Percentiles rank a stretch among this genome's conserved stretches.
Conservation (phyloP, 306 rosid species). For the Purshia tridentata region DNA sequence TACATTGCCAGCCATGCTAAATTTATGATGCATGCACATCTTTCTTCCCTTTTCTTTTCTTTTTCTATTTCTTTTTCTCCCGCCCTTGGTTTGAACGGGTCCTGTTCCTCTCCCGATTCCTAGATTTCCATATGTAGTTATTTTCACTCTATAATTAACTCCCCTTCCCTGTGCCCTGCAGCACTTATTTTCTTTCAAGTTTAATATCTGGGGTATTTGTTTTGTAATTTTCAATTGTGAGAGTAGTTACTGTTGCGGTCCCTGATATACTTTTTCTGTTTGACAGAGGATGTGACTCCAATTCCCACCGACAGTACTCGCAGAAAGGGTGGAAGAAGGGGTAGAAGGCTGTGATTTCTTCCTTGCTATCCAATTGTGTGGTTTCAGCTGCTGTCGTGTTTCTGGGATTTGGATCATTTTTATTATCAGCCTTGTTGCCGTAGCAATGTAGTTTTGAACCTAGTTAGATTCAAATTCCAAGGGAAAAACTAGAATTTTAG, state of each 20-base stretch:
- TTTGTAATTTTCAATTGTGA: neutral
- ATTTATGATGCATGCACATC: neutral
- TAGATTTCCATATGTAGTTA: neutral
- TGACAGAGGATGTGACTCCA: constrained; percentile 55
- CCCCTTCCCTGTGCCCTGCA: neutral
- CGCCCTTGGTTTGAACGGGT: neutral
- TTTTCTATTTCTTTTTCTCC: neutral
- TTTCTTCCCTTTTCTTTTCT: neutral
- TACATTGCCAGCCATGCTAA: neutral
- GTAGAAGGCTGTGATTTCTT: constrained; percentile 42
- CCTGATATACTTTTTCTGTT: neutral
- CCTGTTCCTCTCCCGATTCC: neutral
- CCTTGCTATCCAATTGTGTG: neutral
- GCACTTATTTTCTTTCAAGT: neutral
- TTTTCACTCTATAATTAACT: neutral
- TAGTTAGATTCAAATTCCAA: neutral
- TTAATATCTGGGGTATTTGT: neutral
- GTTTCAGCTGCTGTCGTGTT: neutral
- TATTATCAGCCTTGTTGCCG: neutral
- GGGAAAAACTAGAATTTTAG: neutral
- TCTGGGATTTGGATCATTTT: neutral
- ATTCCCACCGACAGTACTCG: constrained; percentile 56
- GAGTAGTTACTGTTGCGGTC: neutral
- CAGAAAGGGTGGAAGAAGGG: constrained; percentile 57
- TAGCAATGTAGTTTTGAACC: constrained; percentile 4